Evolutionary conservation across 495 filamentous ascomycete species (phyloP).

Genomic region (Penicillium macrosclerotiorum): DNA sequence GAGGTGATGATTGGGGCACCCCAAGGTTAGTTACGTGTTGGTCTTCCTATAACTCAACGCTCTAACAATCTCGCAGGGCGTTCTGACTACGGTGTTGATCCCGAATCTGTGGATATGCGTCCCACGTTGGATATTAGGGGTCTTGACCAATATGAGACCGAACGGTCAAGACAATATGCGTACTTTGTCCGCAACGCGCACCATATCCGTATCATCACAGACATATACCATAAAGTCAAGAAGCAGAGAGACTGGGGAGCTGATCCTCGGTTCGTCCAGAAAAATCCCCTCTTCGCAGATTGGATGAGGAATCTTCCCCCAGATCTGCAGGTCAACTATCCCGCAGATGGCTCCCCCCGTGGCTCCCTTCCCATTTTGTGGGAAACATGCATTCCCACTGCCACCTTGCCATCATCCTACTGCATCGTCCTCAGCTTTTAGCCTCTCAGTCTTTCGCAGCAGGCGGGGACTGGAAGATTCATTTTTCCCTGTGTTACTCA

Average conservation of each 20-base stretch:
- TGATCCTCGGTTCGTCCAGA: constrained; percentile 78
- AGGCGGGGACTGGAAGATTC: constrained; percentile 79
- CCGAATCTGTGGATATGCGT: constrained; percentile 74
- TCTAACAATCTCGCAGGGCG: constrained; percentile 58
- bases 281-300: constrained; percentile 67
- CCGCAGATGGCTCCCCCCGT: constrained; percentile 78
- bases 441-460: constrained; percentile 69
- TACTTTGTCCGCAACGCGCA: constrained; percentile 75
- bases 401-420: constrained; percentile 81
- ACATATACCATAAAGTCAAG: constrained; percentile 73
- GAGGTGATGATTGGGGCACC: constrained; percentile 94
- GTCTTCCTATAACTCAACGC: not conserved
- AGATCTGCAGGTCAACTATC: constrained; percentile 77
- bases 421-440: constrained; percentile 83
- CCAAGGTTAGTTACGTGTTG: constrained; percentile 62
- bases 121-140: constrained; percentile 61
- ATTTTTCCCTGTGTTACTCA: constrained; percentile 82
- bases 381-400: constrained; percentile 94
- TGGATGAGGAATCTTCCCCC: constrained; percentile 78
- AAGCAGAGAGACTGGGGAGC: constrained; percentile 86
- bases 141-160: constrained; percentile 72
- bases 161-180: constrained; percentile 76
- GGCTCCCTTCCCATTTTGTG: constrained; percentile 84
- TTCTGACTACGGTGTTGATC: constrained; percentile 72
- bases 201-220: constrained; percentile 74